Base-by-base conservation (phyloP, 495 filamentous ascomycete species). In the Penicillium parvum region DNA sequence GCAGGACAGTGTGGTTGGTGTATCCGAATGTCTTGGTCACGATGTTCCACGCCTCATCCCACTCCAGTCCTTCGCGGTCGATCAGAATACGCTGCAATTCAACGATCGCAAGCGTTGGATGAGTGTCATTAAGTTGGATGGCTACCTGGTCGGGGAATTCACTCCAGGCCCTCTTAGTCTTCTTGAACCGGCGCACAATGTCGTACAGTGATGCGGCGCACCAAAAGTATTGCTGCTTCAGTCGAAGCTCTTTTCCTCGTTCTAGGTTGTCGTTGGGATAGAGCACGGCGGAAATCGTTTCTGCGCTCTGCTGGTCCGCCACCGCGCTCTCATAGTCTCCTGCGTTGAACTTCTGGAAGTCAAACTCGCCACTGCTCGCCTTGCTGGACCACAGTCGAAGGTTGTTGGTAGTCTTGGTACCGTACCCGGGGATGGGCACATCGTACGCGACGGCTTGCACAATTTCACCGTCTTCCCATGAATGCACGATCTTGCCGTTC, bases 191-290 rank as follows among this genome's bases (percentile, higher is more conserved):
- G 17, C 92, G 86, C 37, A 98, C 84, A 68, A 98, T 97, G 55
- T 98, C 92, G 58, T 83, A 88, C 5, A 98, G 73, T 11, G 94
- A 97, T 5, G 92, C 92, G 37, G 92, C 90, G 66, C 95, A 95
- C 92, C 92, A 98, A 73, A 98, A 98, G 75, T 98, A 98, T 64
- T 98, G 92, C 61, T 98, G 92, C 76, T 97, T 98, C 58, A 98
- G 72, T 40, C 92, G 85, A 42, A 98, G 84, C 68, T 98, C 92
- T 66, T 98, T 98, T 38, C 92, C 92, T 47, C 87, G 83, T 42
- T 96, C 91, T 20, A 98, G 77, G 61, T 95, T 97, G 61, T 98
- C 92, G 59, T 98, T 98, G 5, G 92, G 92, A 55, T 98, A 98
- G 15, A 98, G 72, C 22, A 98, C 92, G 8, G 94, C 94, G 26